Percentiles rank a stretch among this genome's conserved stretches.
Evolutionary conservation across 805 yeast species (phyloP).

Genomic region (Metschnikowia gelsemii): DNA sequence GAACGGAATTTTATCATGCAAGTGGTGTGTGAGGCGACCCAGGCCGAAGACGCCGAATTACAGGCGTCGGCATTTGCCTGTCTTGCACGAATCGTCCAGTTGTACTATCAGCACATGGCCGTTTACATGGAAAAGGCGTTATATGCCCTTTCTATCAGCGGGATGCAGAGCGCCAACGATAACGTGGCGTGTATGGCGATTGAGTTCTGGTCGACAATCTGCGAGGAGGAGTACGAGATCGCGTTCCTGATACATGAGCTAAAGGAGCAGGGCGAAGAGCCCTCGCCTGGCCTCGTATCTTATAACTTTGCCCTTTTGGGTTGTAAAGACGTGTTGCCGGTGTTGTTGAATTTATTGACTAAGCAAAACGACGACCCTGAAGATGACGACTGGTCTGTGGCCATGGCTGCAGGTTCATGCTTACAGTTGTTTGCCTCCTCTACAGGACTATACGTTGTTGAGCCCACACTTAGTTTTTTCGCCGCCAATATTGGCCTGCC

Average conservation of each 20-base stretch:
- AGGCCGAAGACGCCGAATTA: constrained; percentile 73
- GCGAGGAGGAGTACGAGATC: constrained; percentile 92
- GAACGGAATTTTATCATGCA: constrained; percentile 98
- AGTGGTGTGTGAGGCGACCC: constrained; percentile 99
- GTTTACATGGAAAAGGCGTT: constrained; percentile 97
- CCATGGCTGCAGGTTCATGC: constrained; percentile 99
- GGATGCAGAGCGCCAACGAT: constrained; percentile 84
- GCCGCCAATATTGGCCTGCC: constrained; percentile 59
- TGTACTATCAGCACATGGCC: constrained; percentile 86
- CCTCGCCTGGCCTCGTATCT: constrained; percentile 45
- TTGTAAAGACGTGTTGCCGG: constrained; percentile 81
- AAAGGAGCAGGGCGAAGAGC: constrained; percentile 36
- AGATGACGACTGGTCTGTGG: constrained; percentile 95
- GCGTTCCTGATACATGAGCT: constrained; percentile 64
- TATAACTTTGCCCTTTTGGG: constrained; percentile 87
- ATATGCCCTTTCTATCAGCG: constrained; percentile 82
- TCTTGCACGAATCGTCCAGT: constrained; percentile 83
- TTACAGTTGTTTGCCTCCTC: constrained; percentile 89
- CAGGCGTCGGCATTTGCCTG: constrained; percentile 97
- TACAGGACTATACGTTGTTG: constrained; percentile 82
- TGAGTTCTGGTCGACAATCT: constrained; percentile 99
- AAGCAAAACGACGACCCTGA: constrained; percentile 91
- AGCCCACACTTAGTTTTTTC: constrained; percentile 81
- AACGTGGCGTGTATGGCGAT: constrained; percentile 97
- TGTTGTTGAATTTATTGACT: constrained; percentile 72